Evolutionary conservation across 257 asterid genomes (phyloP).

Genomic region (Nicotiana obtusifolia): DNA sequence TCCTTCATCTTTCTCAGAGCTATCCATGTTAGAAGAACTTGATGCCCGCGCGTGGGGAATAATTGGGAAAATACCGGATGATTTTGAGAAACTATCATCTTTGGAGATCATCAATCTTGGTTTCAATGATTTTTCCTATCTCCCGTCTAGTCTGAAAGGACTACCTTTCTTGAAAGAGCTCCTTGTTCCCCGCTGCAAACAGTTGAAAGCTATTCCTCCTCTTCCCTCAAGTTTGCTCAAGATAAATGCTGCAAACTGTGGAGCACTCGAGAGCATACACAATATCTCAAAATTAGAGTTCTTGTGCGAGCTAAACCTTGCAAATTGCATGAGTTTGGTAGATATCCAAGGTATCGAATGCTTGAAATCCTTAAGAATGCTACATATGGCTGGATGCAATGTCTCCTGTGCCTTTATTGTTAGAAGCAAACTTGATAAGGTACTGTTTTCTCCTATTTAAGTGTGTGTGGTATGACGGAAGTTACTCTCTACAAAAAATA

Average conservation of each 20-base stretch:
- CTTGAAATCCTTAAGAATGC: slow-evolving; percentile 26
- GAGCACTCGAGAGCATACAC: slow-evolving; percentile 11
- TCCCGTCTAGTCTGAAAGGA: slow-evolving; percentile 28
- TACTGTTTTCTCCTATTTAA: not conserved
- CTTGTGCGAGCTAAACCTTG: slow-evolving; percentile 19
- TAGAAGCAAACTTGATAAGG: slow-evolving; percentile 18
- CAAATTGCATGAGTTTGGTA: slow-evolving; percentile 23
- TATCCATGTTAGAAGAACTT: slow-evolving; percentile 20
- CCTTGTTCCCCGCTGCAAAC: slow-evolving; percentile 17
- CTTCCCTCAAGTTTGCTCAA: slow-evolving; percentile 25
- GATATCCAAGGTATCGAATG: slow-evolving; percentile 26
- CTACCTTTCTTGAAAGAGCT: slow-evolving; percentile 16
- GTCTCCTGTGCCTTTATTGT: slow-evolving; percentile 7
- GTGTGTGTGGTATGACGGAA: not conserved
- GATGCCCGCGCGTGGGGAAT: slow-evolving; percentile 24
- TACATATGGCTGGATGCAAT: slow-evolving; percentile 25
- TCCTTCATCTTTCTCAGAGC: slow-evolving; percentile 23
- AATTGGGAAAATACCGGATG: slow-evolving; percentile 26
- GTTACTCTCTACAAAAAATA: too few relatives aligned
- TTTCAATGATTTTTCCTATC: slow-evolving; percentile 15
- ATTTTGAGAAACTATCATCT: slow-evolving; percentile 19
- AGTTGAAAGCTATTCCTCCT: slow-evolving; percentile 25
- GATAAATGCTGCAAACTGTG: slow-evolving; percentile 26
- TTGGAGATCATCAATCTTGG: slow-evolving; percentile 21
- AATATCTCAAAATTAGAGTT: slow-evolving; percentile 18